Evolutionary conservation across 2,329 filamentous ascomycete species (phyloP).

Genomic region (Cercospora beticola): DNA sequence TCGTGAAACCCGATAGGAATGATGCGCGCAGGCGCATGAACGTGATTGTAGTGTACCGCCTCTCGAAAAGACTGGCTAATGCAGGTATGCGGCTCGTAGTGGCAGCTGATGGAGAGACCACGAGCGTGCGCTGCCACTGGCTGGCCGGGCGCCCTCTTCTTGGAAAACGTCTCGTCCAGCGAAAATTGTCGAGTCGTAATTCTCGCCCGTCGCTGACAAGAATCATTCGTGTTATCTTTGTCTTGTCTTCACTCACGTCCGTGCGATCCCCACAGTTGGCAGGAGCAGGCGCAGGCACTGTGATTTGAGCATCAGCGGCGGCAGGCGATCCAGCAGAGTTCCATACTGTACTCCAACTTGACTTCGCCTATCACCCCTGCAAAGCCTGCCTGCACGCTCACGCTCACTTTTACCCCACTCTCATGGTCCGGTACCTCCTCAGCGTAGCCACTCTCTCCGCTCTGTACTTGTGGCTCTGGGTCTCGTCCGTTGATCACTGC

Average conservation of each 20-base stretch:
- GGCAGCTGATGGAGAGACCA: slow-evolving; percentile 7
- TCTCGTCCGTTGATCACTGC: neutral
- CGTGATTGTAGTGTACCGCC: slow-evolving; percentile 1
- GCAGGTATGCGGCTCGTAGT: slow-evolving; percentile 12
- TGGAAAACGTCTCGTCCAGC: slow-evolving; percentile 4
- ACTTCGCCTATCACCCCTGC: neutral
- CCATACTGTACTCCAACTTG: neutral
- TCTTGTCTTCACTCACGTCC: neutral
- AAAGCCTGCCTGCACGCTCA: neutral
- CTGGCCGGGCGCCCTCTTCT: neutral
- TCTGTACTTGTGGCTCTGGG: neutral
- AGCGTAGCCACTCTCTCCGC: neutral
- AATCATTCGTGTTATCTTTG: neutral
- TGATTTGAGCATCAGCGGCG: neutral
- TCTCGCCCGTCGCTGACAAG: neutral
- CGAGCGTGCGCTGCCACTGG: neutral
- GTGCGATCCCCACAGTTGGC: neutral
- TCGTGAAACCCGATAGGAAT: slow-evolving; percentile 10
- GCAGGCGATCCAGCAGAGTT: neutral
- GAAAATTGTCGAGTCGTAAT: neutral
- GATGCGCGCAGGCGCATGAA: slow-evolving; percentile 11
- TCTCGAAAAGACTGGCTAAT: neutral
- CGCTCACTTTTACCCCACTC: neutral
- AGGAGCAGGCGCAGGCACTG: neutral
- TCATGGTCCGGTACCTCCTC: neutral